A percentile compares a stretch with the other conserved stretches of the same genome.
Evolutionary conservation across 352 stramenopile species (phyloP).

Genomic region (Pythium rishiriense): DNA sequence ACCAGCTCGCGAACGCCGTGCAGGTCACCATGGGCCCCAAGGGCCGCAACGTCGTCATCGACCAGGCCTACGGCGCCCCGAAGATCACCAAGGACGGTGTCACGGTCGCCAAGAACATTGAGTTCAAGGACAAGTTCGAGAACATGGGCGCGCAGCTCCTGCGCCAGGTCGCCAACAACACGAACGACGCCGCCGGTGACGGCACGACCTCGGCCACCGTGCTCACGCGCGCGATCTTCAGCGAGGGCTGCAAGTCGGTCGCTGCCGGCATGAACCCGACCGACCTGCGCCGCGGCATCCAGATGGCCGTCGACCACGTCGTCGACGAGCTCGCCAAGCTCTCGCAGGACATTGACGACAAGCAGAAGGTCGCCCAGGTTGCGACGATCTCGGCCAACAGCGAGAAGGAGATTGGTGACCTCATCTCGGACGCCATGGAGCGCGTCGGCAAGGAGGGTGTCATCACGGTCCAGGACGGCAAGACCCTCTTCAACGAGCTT

Average conservation of each 20-base stretch:
- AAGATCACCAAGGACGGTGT: slow-evolving; percentile 99
- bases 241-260: slow-evolving; percentile 98
- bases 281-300: slow-evolving; percentile 97
- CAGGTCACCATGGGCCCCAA: slow-evolving; percentile 99
- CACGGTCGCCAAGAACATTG: slow-evolving; percentile 97
- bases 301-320: slow-evolving; percentile 97
- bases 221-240: slow-evolving; percentile 98
- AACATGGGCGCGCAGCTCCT: slow-evolving; percentile 89
- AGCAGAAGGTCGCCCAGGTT: slow-evolving; percentile 99
- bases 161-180: slow-evolving; percentile 95
- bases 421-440: slow-evolving; percentile 99
- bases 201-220: slow-evolving; percentile 99
- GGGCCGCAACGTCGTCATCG: slow-evolving; percentile 99
- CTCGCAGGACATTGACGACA: slow-evolving; percentile 97
- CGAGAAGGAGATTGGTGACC: slow-evolving; percentile 96
- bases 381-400: slow-evolving; percentile 99
- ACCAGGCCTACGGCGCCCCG: slow-evolving; percentile 96
- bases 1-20: slow-evolving; percentile 98
- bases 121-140: slow-evolving; percentile 96
- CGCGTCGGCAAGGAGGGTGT: slow-evolving; percentile 99
- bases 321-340: slow-evolving; percentile 95
- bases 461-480: slow-evolving; percentile 98
- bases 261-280: slow-evolving; percentile 99
- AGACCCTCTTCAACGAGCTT: slow-evolving; percentile 99
- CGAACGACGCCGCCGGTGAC: slow-evolving; percentile 99